Evolutionary conservation across 2,329 filamentous ascomycete species (phyloP), one percentile per base, ranked within the genome.

Genomic region (Huntiella moniliformis): DNA sequence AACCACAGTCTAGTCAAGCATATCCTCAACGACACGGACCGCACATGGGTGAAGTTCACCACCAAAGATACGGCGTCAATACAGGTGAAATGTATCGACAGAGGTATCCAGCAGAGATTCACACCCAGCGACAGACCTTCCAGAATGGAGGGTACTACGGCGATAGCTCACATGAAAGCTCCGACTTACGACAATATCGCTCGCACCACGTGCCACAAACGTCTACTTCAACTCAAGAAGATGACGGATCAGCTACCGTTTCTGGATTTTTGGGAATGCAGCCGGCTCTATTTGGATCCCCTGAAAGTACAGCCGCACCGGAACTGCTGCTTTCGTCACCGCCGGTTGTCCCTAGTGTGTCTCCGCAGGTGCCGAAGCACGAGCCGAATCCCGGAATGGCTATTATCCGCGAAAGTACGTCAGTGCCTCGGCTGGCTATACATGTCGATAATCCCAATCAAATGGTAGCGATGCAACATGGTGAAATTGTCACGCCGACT

Each of bases 121-220:
- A 40, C 34, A 12, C 31, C 3, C 38, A 37, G n/a, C 37, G 47
- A 13, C 28, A 18, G 38, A 43, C 42, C 1, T 6, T 13, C 3
- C 47, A 45, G 4, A 35, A 28, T 18, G 47, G 47, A 7, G 43
- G 33, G 3, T 35, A 42, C 22, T 32, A 36, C 28, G 47, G 42
- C 6, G 32, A 33, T 2, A 42, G 12, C 12, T 33, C 42, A 10
- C 17, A 50, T 17, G 48, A 38, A 11, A 31, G 18, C 15, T 42
- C 44, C 10, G 48, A 50, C 5, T 32, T 36, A 15, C 39, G 18
- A 3, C 48, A 40, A 10, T 35, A 44, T 6, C 37, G 48, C 4
- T 18, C 36, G 5, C 46, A 46, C 13, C 48, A 50, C 39, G 28
- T 47, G 18, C 18, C 44, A 7, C 44, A 47, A 10, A 33, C 15